phyloP scores from a whole-genome alignment of 345 rosid genomes.

The Geranium brycei region DNA sequence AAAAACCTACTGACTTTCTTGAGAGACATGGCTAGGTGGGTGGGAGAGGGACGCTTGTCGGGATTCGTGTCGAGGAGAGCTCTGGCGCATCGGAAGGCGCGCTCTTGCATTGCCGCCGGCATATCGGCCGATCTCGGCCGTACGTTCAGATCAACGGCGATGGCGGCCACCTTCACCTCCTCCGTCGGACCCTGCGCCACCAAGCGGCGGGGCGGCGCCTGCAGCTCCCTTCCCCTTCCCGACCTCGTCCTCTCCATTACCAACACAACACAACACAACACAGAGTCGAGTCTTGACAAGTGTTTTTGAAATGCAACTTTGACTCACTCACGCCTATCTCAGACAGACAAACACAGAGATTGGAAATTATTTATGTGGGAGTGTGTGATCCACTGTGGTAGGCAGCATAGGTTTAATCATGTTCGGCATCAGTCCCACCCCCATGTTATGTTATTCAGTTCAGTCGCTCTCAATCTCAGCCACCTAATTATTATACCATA shows the following conservation, averaged over 20 bases:
- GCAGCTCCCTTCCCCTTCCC: slow-evolving; percentile 3
- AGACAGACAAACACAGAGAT: background rate
- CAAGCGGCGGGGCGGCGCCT: slow-evolving; percentile 11
- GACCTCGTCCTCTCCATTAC: slow-evolving; percentile 16
- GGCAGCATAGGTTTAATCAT: too few relatives aligned
- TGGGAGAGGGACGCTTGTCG: slow-evolving; percentile 13
- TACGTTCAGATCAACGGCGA: slow-evolving; percentile 32
- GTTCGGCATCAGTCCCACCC: too few relatives aligned
- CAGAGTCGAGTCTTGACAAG: too few relatives aligned
- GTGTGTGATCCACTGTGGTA: background rate
- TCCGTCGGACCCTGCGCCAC: slow-evolving; percentile 13
- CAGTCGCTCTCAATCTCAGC: background rate
- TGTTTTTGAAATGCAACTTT: slow-evolving; percentile 3
- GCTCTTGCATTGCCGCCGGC: slow-evolving; percentile 36
- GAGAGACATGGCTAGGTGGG: slow-evolving; percentile 32
- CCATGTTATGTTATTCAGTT: background rate
- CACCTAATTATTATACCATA: background rate
- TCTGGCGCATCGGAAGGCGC: slow-evolving; percentile 27
- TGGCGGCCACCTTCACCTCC: slow-evolving; percentile 28
- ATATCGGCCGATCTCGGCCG: slow-evolving; percentile 44
- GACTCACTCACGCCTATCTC: background rate
- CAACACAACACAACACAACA: too few relatives aligned
- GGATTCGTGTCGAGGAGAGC: slow-evolving; percentile 19
- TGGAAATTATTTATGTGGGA: background rate
- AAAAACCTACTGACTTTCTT: slow-evolving; percentile 25